A percentile compares a stretch with the other conserved stretches of the same genome.
These are phyloP conservation scores for Populus trichocarpa DNA, from an alignment of 441 rosid species.

Conservation along the genomic window DNA sequence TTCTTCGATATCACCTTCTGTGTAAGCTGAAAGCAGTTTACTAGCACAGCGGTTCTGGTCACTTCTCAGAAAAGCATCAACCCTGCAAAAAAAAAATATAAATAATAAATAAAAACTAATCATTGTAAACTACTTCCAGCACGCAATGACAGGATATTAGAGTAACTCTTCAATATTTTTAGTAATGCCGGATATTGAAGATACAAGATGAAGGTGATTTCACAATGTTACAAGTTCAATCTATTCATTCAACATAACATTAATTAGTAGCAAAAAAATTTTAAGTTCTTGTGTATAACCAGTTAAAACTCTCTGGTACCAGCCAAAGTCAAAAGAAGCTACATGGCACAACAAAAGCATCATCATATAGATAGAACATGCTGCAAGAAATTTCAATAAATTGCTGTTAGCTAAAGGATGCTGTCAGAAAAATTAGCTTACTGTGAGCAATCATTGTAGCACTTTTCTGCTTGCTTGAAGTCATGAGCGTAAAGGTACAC, in stretches of 20 bases:
- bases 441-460: constrained; percentile 95
- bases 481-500: constrained; percentile 85
- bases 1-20: constrained; percentile 86
- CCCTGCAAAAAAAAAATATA: constrained; percentile 36
- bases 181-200: not conserved
- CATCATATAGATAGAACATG: not conserved
- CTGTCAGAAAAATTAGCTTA: constrained; percentile 38
- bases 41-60: constrained; percentile 78
- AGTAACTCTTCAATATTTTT: not conserved
- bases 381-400: not conserved
- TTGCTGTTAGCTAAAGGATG: not conserved
- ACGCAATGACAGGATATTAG: not conserved
- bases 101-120: not conserved
- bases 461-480: constrained; percentile 80
- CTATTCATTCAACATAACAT: not conserved
- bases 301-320: too few species aligned
- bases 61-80: constrained; percentile 78
- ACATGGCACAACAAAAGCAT: not conserved
- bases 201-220: constrained; percentile 1
- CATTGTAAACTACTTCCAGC: not conserved
- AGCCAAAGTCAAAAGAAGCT: not conserved
- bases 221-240: not conserved
- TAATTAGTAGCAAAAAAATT: not conserved
- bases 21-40: constrained; percentile 78
- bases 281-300: not conserved